These are phyloP conservation scores for Apiotrichum domesticum DNA, from an alignment of 1,284 basidiomycete species.

Conservation along the genomic window DNA sequence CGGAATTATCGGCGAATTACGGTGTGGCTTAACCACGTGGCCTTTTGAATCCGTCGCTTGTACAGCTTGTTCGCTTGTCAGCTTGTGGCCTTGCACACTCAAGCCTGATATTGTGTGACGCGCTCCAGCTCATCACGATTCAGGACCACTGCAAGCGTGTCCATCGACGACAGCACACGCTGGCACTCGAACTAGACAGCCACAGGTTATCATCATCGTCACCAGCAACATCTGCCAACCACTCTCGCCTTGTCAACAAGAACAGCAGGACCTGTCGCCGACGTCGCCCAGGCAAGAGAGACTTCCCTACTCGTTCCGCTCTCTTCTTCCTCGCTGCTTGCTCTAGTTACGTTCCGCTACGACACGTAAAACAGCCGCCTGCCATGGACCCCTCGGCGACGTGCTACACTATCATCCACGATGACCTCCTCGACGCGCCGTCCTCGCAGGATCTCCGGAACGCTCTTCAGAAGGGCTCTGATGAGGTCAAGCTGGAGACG, in stretches of 20 bases:
- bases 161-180: too few relatives aligned
- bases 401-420: slow-evolving; percentile 83
- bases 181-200: too few relatives aligned
- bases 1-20: background rate
- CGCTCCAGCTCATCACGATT: slow-evolving; percentile 1
- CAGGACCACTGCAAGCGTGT: background rate
- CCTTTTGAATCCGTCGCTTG: background rate
- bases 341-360: background rate
- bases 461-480: slow-evolving; percentile 81
- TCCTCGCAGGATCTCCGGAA: slow-evolving; percentile 76
- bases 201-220: background rate
- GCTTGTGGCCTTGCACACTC: too few relatives aligned
- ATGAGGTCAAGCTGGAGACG: slow-evolving; percentile 96
- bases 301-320: too few relatives aligned
- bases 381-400: slow-evolving; percentile 47
- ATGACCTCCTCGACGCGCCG: slow-evolving; percentile 64
- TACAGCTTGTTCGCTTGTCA: too few relatives aligned
- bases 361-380: slow-evolving; percentile 11
- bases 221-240: background rate
- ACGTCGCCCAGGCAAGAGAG: background rate
- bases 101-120: background rate
- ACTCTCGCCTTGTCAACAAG: background rate
- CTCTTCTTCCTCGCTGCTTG: background rate
- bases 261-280: background rate
- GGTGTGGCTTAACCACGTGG: background rate